Base-by-base conservation (phyloP, 495 filamentous ascomycete genomes). In the Cenococcum geophilum region DNA sequence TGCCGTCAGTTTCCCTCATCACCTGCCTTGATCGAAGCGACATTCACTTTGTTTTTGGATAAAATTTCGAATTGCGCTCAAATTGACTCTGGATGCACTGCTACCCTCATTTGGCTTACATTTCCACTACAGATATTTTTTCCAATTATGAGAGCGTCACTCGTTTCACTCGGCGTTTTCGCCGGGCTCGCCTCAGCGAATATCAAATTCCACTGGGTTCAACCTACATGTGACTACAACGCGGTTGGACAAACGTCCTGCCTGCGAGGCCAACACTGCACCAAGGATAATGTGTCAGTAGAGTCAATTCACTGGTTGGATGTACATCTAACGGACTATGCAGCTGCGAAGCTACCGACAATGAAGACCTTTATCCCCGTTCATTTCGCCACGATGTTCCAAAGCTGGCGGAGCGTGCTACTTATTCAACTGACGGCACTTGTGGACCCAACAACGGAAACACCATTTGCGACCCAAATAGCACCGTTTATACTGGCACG, bases 401-500 rank as follows among this genome's bases (percentile, higher is more conserved):
- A 12, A 27, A 63, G 23, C 57, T 66, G n/a, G 23, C 58, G 9
- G 45, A 66, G 45, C 60, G 63, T 12, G 61, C 58, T 37, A 47
- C 50, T 12, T 72, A 68, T 51, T 74, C 73, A 5, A 64, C 65
- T 4, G 70, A 76, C 37, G 70, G 73, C 23, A 62, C 53, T 18
- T 75, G 73, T 55, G 72, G 72, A 9, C 70, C 70, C 12, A 47
- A 61, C 4, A 51, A 71, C 50, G 71, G 68, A 18, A 69, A 70
- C 23, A 60, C 64, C 4, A 56, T 73, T 21, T 75, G 73, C 50
- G 70, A 73, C 47, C 71, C 72, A 22, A 67, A 68, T 16, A 71
- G 65, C 60, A 69, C 59, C 8, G 69, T 65, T 36, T 73, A 74
- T 59, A 67, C 50, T 22, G 71, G 66, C 16, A 53, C 60, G 8